Evolutionary conservation across 139 green algal species (phyloP), one percentile per base, ranked within the genome.

Genomic region (Mychonastes homosphaera): DNA sequence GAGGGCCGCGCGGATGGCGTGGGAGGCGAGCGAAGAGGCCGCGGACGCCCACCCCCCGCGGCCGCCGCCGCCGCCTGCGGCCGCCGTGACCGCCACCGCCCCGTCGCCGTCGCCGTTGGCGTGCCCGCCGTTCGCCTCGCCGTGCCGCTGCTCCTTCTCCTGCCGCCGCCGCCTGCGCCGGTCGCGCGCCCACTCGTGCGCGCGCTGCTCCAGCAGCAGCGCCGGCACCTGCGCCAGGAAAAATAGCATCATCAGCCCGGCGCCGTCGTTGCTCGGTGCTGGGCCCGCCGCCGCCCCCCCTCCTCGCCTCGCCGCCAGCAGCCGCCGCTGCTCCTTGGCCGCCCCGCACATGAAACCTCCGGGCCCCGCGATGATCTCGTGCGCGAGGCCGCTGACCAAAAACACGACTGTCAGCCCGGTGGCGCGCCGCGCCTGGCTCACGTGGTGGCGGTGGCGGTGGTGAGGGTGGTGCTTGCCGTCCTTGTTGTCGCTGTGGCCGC

Each of bases 291-390:
- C 41, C 6, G 41, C 41, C 41, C 8, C 34, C 34, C n/a, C n/a
- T 6, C 34, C 18, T 5, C 8, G 19, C 4, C 4, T n/a, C 6
- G 29, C 53, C 13, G 26, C 27, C 38, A 55, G 12, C 4, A 40
- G 26, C 24, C 10, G 12, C 24, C 26, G 12, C n/a, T 21, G n/a
- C n/a, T 21, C n/a, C 52, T 39, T 40, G 27, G 28, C 27, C 28
- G 28, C 27, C 6, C 34, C 33, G n/a, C 21, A 46, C 1, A 45
- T n/a, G 13, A 5, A 2, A 18, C 1, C 18, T 18, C 32, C 65
- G 60, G 33, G 68, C 67, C 50, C 39, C 2, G 71, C 29, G 29
- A 26, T 52, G 23, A 71, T 30, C 62, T 75, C 61, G 53, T 75
- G 67, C 62, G 65, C 66, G 7, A 71, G 18, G 24, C 67, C 67